Percentiles rank a stretch among this genome's conserved stretches.
phyloP scores from a whole-genome alignment of 2,329 filamentous ascomycete genomes.

The Beauveria bassiana region DNA sequence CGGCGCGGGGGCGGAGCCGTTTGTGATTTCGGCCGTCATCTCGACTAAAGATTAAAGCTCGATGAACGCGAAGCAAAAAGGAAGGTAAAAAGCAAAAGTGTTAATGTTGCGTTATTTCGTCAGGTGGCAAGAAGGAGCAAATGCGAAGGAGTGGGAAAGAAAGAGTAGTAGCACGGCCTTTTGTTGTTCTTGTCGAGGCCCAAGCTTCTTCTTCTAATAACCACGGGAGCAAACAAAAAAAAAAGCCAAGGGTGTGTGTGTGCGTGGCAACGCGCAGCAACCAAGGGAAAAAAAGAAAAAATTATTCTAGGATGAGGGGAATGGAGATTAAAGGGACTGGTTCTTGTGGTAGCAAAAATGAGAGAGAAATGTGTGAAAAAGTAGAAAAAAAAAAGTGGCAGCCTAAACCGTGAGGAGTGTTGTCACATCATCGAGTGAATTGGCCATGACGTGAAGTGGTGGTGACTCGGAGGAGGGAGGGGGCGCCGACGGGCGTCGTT shows the following conservation, averaged over 20 bases:
- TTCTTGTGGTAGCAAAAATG: too few relatives aligned
- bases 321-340: not conserved
- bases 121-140: not conserved
- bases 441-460: not conserved
- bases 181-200: not conserved
- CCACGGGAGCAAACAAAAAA: not conserved
- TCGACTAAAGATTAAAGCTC: not conserved
- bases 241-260: not conserved
- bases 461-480: not conserved
- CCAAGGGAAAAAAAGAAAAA: not conserved
- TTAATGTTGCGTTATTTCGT: not conserved
- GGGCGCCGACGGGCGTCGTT: not conserved
- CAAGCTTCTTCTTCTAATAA: not conserved
- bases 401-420: too few relatives aligned
- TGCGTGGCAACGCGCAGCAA: not conserved
- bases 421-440: not conserved
- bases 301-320: not conserved
- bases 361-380: not conserved
- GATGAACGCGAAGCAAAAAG: not conserved
- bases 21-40: constrained; percentile 15
- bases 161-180: not conserved
- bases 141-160: not conserved
- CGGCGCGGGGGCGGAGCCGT: constrained; percentile 14
- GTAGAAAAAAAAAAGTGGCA: not conserved
- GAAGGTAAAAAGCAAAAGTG: not conserved